These are phyloP conservation scores for Selaginella tamariscina DNA, from an alignment of 75 land plant species.

Conservation along the genomic window DNA sequence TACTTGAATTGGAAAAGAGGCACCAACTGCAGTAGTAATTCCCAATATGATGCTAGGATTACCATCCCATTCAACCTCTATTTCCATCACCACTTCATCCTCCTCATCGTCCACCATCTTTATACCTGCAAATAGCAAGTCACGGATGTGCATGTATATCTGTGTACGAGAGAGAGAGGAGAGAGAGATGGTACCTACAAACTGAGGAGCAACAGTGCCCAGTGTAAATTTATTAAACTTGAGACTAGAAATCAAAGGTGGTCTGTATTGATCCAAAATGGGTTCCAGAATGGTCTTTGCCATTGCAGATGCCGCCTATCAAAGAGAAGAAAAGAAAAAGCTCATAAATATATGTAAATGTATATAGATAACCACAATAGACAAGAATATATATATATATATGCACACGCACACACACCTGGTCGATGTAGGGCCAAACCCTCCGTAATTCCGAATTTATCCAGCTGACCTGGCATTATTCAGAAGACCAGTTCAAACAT, in stretches of 20 bases:
- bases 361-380: too few relatives aligned
- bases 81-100: constrained; percentile 57
- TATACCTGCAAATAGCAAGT: constrained; percentile 39
- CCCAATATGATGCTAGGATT: constrained; percentile 73
- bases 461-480: constrained; percentile 63
- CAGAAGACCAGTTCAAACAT: constrained; percentile 13
- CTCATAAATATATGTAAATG: too few relatives aligned
- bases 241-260: constrained; percentile 46
- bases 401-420: constrained; percentile 33
- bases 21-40: constrained; percentile 51
- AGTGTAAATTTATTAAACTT: constrained; percentile 78
- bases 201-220: constrained; percentile 89
- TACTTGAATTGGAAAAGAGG: constrained; percentile 79
- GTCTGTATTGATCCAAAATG: constrained; percentile 65
- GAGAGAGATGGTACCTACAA: constrained; percentile 44
- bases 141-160: too few relatives aligned
- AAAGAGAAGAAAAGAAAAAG: too few relatives aligned
- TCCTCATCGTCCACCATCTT: constrained; percentile 33
- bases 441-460: constrained; percentile 46
- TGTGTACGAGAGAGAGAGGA: neutral
- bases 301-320: constrained; percentile 82
- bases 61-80: constrained; percentile 81
- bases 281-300: constrained; percentile 56
- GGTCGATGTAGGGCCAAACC: constrained; percentile 79
- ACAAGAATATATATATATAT: neutral